Conservation (phyloP, 2,329 filamentous ascomycete species). For the Talaromyces islandicus region DNA sequence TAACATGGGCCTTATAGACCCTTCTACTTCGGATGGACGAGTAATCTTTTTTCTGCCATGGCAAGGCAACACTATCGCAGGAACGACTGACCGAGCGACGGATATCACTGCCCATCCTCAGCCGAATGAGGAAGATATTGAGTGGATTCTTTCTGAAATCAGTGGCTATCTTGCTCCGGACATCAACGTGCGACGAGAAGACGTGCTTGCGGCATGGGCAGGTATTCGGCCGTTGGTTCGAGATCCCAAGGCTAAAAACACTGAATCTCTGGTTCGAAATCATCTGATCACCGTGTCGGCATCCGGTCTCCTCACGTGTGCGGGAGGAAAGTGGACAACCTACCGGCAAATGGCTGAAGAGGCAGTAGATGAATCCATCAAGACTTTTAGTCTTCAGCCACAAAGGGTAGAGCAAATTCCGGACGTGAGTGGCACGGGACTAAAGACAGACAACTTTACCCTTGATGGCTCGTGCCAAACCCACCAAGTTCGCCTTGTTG, state of each 20-base stretch:
- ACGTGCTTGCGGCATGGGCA: constrained; percentile 87
- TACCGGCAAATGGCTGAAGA: constrained; percentile 92
- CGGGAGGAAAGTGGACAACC: constrained; percentile 88
- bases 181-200: constrained; percentile 75
- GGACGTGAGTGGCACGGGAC: constrained; percentile 63
- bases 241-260: constrained; percentile 78
- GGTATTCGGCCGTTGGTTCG: constrained; percentile 81
- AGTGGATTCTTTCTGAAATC: constrained; percentile 82
- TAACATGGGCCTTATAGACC: constrained; percentile 84
- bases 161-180: constrained; percentile 75
- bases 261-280: constrained; percentile 80
- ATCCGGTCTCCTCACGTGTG: constrained; percentile 76
- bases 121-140: constrained; percentile 75
- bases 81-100: constrained; percentile 76
- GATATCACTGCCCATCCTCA: constrained; percentile 67
- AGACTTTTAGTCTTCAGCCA: constrained; percentile 58
- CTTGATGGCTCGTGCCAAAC: constrained; percentile 75
- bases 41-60: constrained; percentile 92
- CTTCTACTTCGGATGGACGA: constrained; percentile 77
- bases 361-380: constrained; percentile 73
- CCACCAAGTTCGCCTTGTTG: constrained; percentile 72
- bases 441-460: constrained; percentile 63
- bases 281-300: constrained; percentile 75
- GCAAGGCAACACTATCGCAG: constrained; percentile 89
- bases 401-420: constrained; percentile 55